These are phyloP conservation scores for Escallonia herrerae DNA, from an alignment of 129 eudicot species.

Conservation along the genomic window DNA sequence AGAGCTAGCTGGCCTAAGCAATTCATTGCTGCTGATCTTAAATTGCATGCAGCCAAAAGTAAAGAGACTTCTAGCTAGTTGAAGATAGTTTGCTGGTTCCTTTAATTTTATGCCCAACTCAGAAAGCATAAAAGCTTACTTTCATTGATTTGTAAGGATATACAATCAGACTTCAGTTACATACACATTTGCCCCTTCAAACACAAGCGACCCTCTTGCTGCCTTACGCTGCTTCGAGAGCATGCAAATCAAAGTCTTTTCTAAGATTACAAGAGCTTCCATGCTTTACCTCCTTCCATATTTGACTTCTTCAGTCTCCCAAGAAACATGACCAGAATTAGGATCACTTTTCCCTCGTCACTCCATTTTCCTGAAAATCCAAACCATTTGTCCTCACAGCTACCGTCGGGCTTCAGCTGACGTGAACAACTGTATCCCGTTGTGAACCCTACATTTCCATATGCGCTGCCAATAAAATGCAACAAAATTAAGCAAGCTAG, in stretches of 20 bases:
- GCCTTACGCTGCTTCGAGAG: no score
- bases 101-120: no score
- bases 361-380: conserved; percentile 86
- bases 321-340: conserved; percentile 70
- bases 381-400: conserved; percentile 56
- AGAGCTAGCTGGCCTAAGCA: no score
- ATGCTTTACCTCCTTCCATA: conserved; percentile 73
- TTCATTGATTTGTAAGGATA: no score
- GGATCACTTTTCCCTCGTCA: conserved; percentile 51
- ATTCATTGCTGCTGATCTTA: no score
- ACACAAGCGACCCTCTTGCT: no score
- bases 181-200: no score
- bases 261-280: conserved; percentile 54
- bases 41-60: no score
- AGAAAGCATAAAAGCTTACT: no score
- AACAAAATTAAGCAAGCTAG: neutral
- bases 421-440: conserved; percentile 73
- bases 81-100: no score
- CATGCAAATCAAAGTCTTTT: neutral
- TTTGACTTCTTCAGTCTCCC: conserved; percentile 85
- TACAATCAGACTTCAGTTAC: no score
- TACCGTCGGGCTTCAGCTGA: conserved; percentile 29
- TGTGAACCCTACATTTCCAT: conserved; percentile 87
- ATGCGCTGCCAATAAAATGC: conserved; percentile 46
- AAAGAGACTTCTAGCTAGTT: no score